Base-by-base conservation (phyloP, 805 yeast genomes). In the Blastobotrys parvus region DNA sequence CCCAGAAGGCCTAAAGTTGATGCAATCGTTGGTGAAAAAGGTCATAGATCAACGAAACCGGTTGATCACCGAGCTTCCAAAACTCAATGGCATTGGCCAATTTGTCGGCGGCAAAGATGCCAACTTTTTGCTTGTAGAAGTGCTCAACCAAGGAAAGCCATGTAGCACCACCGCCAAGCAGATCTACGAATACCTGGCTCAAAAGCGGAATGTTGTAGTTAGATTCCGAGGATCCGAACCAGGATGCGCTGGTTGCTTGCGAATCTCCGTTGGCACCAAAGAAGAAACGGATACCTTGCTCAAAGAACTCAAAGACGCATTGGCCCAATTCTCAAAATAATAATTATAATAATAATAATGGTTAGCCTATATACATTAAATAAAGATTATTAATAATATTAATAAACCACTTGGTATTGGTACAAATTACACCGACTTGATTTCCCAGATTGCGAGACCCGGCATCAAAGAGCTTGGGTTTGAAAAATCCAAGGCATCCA, bases 191-290 rank as follows among this genome's bases (percentile, higher is more conserved):
- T 68, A 63, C 35, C 64, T 92, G 57, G 98, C 98, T 0, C 73
- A 71, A 22, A 72, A 74, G 19, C 75, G 79, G 36, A 77, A 75
- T 27, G 88, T 90, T 18, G 97, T 92, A 38, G 84, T 90, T 13
- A 75, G 98, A 63, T 92, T 76, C 59, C 76, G 98, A 67, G 98
- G 98, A 23, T 75, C 68, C 29, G 98, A 92, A 65, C 72, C 79
- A 36, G 94, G 95, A 31, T 92, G 98, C 60, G 66, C 67, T 3
- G 98, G 98, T 25, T 86, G 87, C 39, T 66, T 92, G 41, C 76
- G 98, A 63, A 74, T 89, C 19, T 84, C 97, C 1, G 68, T 92
- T 27, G 98, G 98, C 15, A 88, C 95, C 0, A 65, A 61, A 20
- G 77, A 74, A 43, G 97, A 92, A 63, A 90, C 87, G 54, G 60